These are phyloP conservation scores for Acacia crassicarpa DNA, from an alignment of 306 rosid genomes.

Conservation along the genomic window DNA sequence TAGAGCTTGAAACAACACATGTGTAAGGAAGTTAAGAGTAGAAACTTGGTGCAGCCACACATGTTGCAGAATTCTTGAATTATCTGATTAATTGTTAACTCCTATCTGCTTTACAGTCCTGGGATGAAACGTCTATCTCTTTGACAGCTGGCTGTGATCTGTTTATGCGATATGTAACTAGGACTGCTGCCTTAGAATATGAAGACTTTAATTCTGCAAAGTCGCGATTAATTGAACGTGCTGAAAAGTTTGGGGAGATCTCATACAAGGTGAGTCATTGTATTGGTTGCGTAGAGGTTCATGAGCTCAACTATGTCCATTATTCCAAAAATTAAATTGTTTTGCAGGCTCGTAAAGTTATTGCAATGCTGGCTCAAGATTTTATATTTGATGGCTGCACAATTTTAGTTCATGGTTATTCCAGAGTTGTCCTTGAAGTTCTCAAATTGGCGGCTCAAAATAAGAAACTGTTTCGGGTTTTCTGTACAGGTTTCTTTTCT, in stretches of 20 bases:
- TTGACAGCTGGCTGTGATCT: conserved; percentile 93
- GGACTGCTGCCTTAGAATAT: conserved; percentile 88
- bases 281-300: neutral
- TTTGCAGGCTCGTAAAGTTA: conserved; percentile 82
- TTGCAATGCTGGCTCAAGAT: conserved; percentile 93
- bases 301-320: neutral
- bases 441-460: conserved; percentile 77
- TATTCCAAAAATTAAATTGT: conserved; percentile 4
- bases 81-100: neutral
- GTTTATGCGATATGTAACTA: conserved; percentile 86
- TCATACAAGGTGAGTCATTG: conserved; percentile 59
- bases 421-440: conserved; percentile 86
- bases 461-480: conserved; percentile 81
- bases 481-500: conserved; percentile 75
- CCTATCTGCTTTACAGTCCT: conserved; percentile 51
- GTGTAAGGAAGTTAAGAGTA: neutral
- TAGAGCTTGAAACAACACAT: neutral
- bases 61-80: neutral
- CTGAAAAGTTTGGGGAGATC: conserved; percentile 94
- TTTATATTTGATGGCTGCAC: conserved; percentile 91
- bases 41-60: neutral
- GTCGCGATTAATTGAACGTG: conserved; percentile 94
- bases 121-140: conserved; percentile 90
- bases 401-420: conserved; percentile 92
- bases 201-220: conserved; percentile 90